Evolutionary conservation across 345 rosid species (phyloP).

Genomic region (Acer saccharum): DNA sequence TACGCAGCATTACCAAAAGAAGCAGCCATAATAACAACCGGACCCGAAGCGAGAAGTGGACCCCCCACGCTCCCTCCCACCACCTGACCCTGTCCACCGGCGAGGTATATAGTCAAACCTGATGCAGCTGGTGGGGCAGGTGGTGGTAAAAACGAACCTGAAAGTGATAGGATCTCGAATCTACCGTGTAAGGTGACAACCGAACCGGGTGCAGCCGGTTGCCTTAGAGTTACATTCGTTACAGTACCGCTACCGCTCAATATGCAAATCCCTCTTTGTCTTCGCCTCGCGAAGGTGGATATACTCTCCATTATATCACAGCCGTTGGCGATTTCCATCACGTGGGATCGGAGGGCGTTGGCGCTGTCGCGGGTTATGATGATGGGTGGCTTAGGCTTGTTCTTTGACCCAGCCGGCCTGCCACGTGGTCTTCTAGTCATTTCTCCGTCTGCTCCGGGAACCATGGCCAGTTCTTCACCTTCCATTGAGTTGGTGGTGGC

Average conservation of each 20-base stretch:
- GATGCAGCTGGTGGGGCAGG: conserved; percentile 95
- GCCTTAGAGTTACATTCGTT: conserved; percentile 72
- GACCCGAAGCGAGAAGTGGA: conserved; percentile 79
- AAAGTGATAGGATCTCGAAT: conserved; percentile 86
- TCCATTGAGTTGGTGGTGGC: conserved; percentile 31
- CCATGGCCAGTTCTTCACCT: conserved; percentile 41
- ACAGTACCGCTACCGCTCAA: conserved; percentile 90
- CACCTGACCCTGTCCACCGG: conserved; percentile 98
- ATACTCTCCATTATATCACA: conserved; percentile 84
- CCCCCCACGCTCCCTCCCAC: conserved; percentile 93
- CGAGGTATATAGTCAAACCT: conserved; percentile 78
- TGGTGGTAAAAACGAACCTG: conserved; percentile 90
- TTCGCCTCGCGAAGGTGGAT: conserved; percentile 70
- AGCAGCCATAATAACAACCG: conserved; percentile 93
- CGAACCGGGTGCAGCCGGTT: conserved; percentile 80
- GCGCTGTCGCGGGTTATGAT: conserved; percentile 95
- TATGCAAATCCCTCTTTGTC: conserved; percentile 88
- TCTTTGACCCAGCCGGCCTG: conserved; percentile 87
- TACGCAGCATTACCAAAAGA: conserved; percentile 99
- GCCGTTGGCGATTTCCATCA: conserved; percentile 80
- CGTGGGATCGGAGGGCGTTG: conserved; percentile 92
- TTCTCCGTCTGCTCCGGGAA: conserved; percentile 57
- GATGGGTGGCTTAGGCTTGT: conserved; percentile 91
- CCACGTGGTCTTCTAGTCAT: conserved; percentile 74
- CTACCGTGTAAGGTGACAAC: conserved; percentile 87